These are phyloP conservation scores for Tricholoma hemisulphureum DNA, from an alignment of 768 basidiomycete species.

Conservation along the genomic window DNA sequence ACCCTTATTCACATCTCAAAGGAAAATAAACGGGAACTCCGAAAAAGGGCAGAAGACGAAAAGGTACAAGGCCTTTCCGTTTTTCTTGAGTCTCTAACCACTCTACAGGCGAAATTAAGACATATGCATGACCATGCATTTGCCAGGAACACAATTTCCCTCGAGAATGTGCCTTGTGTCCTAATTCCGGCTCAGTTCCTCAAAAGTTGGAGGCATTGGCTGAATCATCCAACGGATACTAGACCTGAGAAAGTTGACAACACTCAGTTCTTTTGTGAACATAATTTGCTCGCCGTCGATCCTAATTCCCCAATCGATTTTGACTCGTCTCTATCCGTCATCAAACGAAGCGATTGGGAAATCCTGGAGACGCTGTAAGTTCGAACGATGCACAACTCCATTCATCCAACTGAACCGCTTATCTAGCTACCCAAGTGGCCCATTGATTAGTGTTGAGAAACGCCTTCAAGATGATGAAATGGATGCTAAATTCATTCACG, in stretches of 20 bases:
- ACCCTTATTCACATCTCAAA: conserved; percentile 51
- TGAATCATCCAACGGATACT: conserved; percentile 51
- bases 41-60: conserved; percentile 73
- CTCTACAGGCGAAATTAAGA: conserved; percentile 56
- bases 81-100: conserved; percentile 13
- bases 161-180: conserved; percentile 52
- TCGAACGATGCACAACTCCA: neutral
- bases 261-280: conserved; percentile 62
- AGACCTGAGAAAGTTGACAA: conserved; percentile 69
- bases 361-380: conserved; percentile 57
- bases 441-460: conserved; percentile 50
- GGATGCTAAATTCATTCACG: conserved; percentile 40
- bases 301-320: conserved; percentile 60
- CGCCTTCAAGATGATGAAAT: conserved; percentile 27
- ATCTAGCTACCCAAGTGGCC: conserved; percentile 56
- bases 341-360: conserved; percentile 67
- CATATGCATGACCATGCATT: conserved; percentile 59
- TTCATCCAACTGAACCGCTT: neutral
- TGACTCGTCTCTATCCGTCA: conserved; percentile 53
- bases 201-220: conserved; percentile 70
- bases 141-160: conserved; percentile 42
- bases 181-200: conserved; percentile 63
- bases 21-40: conserved; percentile 60
- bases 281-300: conserved; percentile 62
- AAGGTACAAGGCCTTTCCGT: conserved; percentile 50